phyloP scores from a whole-genome alignment of 2,329 filamentous ascomycete species.

The Arthrobotrys sinensis region DNA sequence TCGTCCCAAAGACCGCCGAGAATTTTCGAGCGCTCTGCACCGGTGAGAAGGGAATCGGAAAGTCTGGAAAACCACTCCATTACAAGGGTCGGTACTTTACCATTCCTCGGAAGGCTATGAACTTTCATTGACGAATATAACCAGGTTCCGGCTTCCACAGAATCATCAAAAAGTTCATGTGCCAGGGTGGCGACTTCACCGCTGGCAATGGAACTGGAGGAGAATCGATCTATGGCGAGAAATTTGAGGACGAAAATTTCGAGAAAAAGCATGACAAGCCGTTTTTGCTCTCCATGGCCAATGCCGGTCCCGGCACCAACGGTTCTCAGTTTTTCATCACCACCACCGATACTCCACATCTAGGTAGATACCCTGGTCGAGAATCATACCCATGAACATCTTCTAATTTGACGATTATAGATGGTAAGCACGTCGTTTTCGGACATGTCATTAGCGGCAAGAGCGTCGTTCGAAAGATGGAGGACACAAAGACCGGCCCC shows the following conservation, averaged over 20 bases:
- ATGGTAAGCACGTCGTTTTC: constrained; percentile 97
- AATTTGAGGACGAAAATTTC: constrained; percentile 94
- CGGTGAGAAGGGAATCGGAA: constrained; percentile 89
- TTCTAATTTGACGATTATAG: constrained; percentile 69
- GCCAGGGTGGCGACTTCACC: constrained; percentile 86
- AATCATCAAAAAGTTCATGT: constrained; percentile 99
- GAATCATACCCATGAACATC: background rate
- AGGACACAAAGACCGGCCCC: constrained; percentile 81
- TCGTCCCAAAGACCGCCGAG: constrained; percentile 93
- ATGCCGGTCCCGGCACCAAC: constrained; percentile 95
- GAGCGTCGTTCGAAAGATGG: constrained; percentile 88
- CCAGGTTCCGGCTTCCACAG: constrained; percentile 98
- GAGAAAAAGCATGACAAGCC: constrained; percentile 93
- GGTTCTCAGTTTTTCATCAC: constrained; percentile 99
- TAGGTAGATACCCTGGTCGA: background rate
- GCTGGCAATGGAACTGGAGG: constrained; percentile 87
- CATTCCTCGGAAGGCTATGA: constrained; percentile 16
- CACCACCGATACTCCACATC: constrained; percentile 71
- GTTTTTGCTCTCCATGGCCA: constrained; percentile 93
- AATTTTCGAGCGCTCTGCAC: constrained; percentile 97
- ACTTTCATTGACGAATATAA: constrained; percentile 86
- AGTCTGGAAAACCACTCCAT: constrained; percentile 85
- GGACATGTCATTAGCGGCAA: constrained; percentile 95
- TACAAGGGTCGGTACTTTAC: constrained; percentile 77
- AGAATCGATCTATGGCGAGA: constrained; percentile 89